Evolutionary conservation across 495 filamentous ascomycete genomes (phyloP).

Genomic region (Chaetomium tenue): DNA sequence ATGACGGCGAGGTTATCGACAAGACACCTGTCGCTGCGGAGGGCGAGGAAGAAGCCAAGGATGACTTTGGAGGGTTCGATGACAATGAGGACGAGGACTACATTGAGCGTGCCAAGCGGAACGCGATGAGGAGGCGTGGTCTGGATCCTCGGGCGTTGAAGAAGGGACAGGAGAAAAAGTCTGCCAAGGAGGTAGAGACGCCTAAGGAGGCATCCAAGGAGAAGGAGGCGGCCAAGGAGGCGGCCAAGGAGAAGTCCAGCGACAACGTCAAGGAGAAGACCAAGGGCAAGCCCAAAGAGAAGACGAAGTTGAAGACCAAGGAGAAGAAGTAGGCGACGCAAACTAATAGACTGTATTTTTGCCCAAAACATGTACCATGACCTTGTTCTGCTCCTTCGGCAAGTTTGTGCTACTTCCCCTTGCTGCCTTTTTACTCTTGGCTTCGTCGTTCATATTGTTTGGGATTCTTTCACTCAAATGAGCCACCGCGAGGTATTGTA

Average conservation of each 20-base stretch:
- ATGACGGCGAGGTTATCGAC: slow-evolving; percentile 44
- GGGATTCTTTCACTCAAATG: no score
- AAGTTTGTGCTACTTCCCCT: no score
- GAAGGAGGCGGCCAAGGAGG: slow-evolving; percentile 26
- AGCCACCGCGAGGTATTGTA: no score
- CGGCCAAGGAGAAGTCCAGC: slow-evolving; percentile 26
- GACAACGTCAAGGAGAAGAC: slow-evolving; percentile 24
- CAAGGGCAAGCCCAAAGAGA: slow-evolving; percentile 20
- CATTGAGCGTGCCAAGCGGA: slow-evolving; percentile 70
- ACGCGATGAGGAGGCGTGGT: slow-evolving; percentile 54
- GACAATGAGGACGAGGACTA: slow-evolving; percentile 76
- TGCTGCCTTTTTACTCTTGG: no score
- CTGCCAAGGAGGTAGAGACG: slow-evolving; percentile 20
- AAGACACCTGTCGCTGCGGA: slow-evolving; percentile 52
- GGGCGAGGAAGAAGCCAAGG: slow-evolving; percentile 41
- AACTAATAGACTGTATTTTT: slow-evolving; percentile 13
- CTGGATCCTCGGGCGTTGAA: slow-evolving; percentile 52
- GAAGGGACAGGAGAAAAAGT: slow-evolving; percentile 29
- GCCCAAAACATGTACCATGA: background rate
- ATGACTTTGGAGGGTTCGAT: slow-evolving; percentile 85
- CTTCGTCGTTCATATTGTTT: no score
- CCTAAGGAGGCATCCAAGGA: slow-evolving; percentile 28
- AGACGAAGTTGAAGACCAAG: slow-evolving; percentile 24
- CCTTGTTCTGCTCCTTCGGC: background rate
- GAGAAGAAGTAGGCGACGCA: slow-evolving; percentile 20